Evolutionary conservation across 192 early-diverging fungal species (phyloP), one percentile per base, ranked within the genome.

Genomic region (Funneliformis mosseae): DNA sequence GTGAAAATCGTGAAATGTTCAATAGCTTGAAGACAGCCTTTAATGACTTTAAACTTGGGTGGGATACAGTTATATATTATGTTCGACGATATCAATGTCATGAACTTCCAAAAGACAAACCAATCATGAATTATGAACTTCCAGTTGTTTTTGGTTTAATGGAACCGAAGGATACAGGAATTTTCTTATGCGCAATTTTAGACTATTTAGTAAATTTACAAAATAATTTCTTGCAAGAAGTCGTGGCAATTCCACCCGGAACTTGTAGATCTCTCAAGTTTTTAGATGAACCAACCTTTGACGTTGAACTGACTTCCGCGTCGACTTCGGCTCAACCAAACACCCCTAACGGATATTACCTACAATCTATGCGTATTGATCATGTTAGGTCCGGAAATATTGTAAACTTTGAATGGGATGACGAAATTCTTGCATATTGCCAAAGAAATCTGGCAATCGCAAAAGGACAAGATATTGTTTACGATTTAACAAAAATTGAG

Each of bases 51-150:
- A 38, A 25, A 25, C 5, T 77, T 33, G 71, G 73, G 11, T 80
- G 79, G 79, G 76, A 80, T 63, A 25, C 75, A 7, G 39, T 81
- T 16, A 77, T 61, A 5, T 11, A 28, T 39, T 16, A 38, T 9
- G 63, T 81, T 3, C 50, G 77, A 8, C 33, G 48, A 64, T 81
- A 78, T 67, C 80, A 81, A 66, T 81, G 80, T 63, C 80, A 81
- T 45, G 80, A 76, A 4, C 42, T 81, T 33, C 61, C 61, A n/a
- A 23, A 16, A 16, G 10, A 55, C 1, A 77, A 55, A 45, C 73
- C 80, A 25, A 6, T 6, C 4, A 81, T 81, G 12, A 10, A 7
- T 62, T 8, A 38, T 25, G 23, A 67, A 27, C 33, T 28, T 9
- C 75, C 72, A 10, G 14, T 81, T 41, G n/a, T 43, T 25, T 74